Conservation (phyloP, 495 filamentous ascomycete genomes). For the Oidiodendron maius region DNA sequence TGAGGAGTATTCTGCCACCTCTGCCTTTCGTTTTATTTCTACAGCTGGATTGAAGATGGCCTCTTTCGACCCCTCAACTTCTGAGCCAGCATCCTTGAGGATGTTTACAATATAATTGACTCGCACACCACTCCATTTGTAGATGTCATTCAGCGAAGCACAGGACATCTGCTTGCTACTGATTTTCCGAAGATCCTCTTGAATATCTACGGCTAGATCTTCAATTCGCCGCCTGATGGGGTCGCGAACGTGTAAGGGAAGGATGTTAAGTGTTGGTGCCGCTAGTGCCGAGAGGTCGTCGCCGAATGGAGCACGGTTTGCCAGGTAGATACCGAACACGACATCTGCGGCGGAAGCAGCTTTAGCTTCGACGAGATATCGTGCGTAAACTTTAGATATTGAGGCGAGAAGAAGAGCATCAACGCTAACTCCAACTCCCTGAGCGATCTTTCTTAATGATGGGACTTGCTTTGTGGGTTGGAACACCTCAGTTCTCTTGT, state of each 20-base stretch:
- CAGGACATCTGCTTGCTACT: conserved; percentile 30
- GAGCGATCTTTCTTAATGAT: conserved; percentile 26
- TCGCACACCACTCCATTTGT: conserved; percentile 39
- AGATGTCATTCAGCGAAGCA: conserved; percentile 35
- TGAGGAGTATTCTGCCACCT: conserved; percentile 4
- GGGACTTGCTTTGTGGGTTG: conserved; percentile 16
- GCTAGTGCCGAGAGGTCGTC: conserved; percentile 27
- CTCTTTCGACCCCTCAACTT: background rate
- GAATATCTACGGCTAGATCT: conserved; percentile 36
- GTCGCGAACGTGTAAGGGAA: conserved; percentile 37
- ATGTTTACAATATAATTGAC: conserved; percentile 38
- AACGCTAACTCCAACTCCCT: conserved; percentile 34
- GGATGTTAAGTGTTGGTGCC: conserved; percentile 47
- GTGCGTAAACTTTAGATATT: conserved; percentile 35
- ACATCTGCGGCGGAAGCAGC: conserved; percentile 25
- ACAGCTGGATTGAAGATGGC: conserved; percentile 3
- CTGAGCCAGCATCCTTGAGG: conserved; percentile 18
- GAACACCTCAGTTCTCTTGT: conserved; percentile 35
- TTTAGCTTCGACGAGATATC: conserved; percentile 7
- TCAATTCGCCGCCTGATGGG: conserved; percentile 22
- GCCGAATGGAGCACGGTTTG: conserved; percentile 40
- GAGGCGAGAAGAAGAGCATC: conserved; percentile 45
- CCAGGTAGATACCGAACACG: conserved; percentile 48
- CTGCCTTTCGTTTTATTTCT: conserved; percentile 6
- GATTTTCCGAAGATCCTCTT: conserved; percentile 38